These are phyloP conservation scores for Chamaecrista fasciculata DNA, from an alignment of 306 rosid species.

Conservation along the genomic window DNA sequence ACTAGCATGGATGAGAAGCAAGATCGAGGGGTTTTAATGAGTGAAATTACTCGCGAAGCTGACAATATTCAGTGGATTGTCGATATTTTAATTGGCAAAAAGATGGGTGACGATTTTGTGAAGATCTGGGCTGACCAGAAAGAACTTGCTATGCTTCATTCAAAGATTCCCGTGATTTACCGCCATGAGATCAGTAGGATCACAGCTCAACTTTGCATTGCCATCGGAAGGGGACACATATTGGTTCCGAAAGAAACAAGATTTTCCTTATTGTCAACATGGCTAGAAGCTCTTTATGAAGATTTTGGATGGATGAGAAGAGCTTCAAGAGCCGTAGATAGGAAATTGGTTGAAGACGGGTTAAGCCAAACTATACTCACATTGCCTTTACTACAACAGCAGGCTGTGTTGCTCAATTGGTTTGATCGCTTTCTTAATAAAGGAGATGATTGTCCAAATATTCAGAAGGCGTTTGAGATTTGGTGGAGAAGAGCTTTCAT, in stretches of 20 bases:
- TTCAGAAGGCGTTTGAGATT: constrained; percentile 87
- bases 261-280: constrained; percentile 66
- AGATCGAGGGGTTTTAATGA: constrained; percentile 61
- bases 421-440: constrained; percentile 78
- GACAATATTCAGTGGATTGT: constrained; percentile 91
- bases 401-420: constrained; percentile 69
- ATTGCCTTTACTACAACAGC: constrained; percentile 80
- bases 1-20: constrained; percentile 34
- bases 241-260: constrained; percentile 75
- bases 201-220: constrained; percentile 80
- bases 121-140: constrained; percentile 90
- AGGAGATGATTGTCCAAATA: constrained; percentile 89
- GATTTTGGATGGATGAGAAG: constrained; percentile 94
- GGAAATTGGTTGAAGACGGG: constrained; percentile 81
- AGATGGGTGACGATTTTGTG: constrained; percentile 77
- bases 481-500: constrained; percentile 97
- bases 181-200: constrained; percentile 80
- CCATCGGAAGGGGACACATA: constrained; percentile 73
- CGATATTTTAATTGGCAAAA: constrained; percentile 61
- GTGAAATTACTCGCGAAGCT: constrained; percentile 80
- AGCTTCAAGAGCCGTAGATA: constrained; percentile 60
- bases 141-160: constrained; percentile 77
- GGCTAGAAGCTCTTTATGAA: constrained; percentile 88
- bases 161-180: constrained; percentile 61
- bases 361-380: constrained; percentile 82